phyloP scores from a whole-genome alignment of 2,329 filamentous ascomycete species.

The Immersiporthe knoxdaviesiana region DNA sequence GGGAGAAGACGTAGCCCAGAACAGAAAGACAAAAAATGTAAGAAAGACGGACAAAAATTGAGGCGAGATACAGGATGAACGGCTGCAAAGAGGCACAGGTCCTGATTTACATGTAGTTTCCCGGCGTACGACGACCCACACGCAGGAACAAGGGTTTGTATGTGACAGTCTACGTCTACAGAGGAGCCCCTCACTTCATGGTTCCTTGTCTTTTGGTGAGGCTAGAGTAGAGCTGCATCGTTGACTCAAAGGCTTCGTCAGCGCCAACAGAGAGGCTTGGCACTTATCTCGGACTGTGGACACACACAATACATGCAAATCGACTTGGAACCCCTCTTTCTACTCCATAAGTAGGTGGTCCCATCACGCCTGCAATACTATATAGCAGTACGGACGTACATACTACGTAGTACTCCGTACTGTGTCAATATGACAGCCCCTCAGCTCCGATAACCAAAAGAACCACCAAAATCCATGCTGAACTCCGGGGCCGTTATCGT shows the following conservation, averaged over 20 bases:
- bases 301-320: too few relatives aligned
- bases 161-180: too few relatives aligned
- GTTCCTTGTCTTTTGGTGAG: neutral
- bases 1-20: neutral
- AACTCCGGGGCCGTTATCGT: slow-evolving; percentile 20
- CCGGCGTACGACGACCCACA: neutral
- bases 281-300: neutral
- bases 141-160: slow-evolving; percentile 4
- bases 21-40: slow-evolving; percentile 4
- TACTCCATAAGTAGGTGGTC: neutral
- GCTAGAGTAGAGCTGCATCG: slow-evolving; percentile 6
- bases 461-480: neutral
- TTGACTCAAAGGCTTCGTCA: slow-evolving; percentile 23
- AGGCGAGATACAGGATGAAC: slow-evolving; percentile 6
- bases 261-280: slow-evolving; percentile 13
- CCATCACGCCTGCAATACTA: too few relatives aligned
- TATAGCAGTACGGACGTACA: neutral
- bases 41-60: slow-evolving; percentile 14
- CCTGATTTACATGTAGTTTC: slow-evolving; percentile 22
- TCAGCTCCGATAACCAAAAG: neutral
- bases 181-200: neutral
- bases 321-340: neutral
- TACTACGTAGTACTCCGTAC: neutral
- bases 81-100: neutral
- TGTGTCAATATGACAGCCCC: neutral